Evolutionary conservation across 2,329 filamentous ascomycete species (phyloP).

Genomic region (Penicillium sp.): DNA sequence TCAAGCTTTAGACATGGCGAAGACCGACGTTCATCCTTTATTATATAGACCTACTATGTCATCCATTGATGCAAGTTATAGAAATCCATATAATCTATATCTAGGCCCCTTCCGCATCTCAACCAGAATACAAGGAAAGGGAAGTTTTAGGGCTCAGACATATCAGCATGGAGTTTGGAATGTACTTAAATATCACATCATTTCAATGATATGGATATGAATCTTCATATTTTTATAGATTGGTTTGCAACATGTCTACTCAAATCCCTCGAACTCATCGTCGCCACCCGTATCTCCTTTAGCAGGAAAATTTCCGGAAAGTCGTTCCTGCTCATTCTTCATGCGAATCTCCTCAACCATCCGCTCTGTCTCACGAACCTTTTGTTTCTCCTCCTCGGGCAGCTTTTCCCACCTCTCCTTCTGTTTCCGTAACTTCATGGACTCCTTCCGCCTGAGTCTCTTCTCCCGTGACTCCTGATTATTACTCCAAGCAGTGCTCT

Average conservation of each 20-base stretch:
- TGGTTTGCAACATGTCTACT: slow-evolving; percentile 17
- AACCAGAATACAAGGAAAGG: too few relatives aligned
- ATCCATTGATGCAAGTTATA: too few relatives aligned
- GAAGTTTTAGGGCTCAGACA: background rate
- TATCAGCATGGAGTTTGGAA: background rate
- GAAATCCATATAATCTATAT: too few relatives aligned
- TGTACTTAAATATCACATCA: background rate
- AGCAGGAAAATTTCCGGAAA: slow-evolving; percentile 19
- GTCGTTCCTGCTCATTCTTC: slow-evolving; percentile 45
- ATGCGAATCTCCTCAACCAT: slow-evolving; percentile 62
- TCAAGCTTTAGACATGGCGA: too few relatives aligned
- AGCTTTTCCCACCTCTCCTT: slow-evolving; percentile 60
- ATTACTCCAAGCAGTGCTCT: slow-evolving; percentile 66
- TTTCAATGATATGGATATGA: background rate
- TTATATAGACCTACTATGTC: too few relatives aligned
- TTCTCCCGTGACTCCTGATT: slow-evolving; percentile 63
- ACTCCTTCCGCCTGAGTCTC: slow-evolving; percentile 59
- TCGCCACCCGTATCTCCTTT: slow-evolving; percentile 15
- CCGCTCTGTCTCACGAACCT: slow-evolving; percentile 59
- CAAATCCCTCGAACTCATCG: slow-evolving; percentile 59
- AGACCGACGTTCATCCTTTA: too few relatives aligned
- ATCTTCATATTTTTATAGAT: background rate
- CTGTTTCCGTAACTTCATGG: slow-evolving; percentile 60
- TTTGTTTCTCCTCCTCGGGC: slow-evolving; percentile 64
- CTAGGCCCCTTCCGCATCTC: too few relatives aligned